Percentiles rank a stretch among this genome's conserved stretches.
Evolutionary conservation across 176 grass and related monocot species (phyloP).

Genomic region (Tuctoria greenei): DNA sequence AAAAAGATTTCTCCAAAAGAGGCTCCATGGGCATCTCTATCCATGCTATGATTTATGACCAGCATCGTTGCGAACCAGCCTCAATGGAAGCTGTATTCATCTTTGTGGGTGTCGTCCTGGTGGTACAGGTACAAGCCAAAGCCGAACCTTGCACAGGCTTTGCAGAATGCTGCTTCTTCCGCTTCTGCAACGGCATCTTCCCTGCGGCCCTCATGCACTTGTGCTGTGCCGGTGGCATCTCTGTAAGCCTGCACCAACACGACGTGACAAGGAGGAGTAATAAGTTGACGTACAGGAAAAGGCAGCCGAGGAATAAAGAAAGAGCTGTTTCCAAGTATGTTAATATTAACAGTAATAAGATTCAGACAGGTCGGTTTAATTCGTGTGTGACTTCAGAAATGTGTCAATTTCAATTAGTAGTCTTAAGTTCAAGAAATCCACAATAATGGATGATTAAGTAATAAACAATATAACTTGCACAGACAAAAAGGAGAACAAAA

Average conservation of each 20-base stretch:
- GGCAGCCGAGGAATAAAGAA: not conserved
- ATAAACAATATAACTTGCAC: not conserved
- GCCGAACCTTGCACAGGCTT: constrained; percentile 83
- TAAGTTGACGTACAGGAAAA: not conserved
- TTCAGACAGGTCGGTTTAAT: not conserved
- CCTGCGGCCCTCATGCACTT: constrained; percentile 48
- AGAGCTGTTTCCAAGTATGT: not conserved
- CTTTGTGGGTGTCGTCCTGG: constrained; percentile 51
- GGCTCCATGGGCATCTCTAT: not conserved
- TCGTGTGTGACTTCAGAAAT: not conserved
- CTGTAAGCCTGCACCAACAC: constrained; percentile 59
- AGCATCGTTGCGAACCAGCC: not conserved
- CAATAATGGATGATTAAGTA: no score
- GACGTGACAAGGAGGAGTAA: not conserved
- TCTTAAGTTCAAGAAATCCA: not conserved
- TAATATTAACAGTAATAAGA: not conserved
- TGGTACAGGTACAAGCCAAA: constrained; percentile 91
- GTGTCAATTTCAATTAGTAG: not conserved
- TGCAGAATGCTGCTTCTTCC: constrained; percentile 80
- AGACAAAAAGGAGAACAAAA: not conserved
- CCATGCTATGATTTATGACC: constrained; percentile 11
- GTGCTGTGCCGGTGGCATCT: constrained; percentile 71
- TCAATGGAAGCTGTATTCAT: constrained; percentile 1
- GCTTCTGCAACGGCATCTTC: constrained; percentile 70
- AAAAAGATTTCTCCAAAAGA: constrained; percentile 10